These are phyloP conservation scores for Fagus crenata DNA, from an alignment of 306 rosid species.

Conservation along the genomic window DNA sequence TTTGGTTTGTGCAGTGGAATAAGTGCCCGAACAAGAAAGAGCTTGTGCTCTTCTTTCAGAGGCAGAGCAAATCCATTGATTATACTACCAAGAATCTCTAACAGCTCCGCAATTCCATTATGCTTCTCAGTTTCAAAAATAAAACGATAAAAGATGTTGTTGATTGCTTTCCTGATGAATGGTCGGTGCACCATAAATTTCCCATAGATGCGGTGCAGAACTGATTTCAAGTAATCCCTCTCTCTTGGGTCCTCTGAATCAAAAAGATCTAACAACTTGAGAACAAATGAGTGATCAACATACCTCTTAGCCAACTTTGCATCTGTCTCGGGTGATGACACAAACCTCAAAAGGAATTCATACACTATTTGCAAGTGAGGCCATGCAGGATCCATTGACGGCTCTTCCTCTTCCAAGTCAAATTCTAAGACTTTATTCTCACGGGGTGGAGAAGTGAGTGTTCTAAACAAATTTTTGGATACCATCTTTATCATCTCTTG, in stretches of 20 bases:
- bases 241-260: slow-evolving; percentile 98
- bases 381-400: slow-evolving; percentile 99
- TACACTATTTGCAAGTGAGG: slow-evolving; percentile 84
- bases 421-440: slow-evolving; percentile 79
- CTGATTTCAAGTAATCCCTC: slow-evolving; percentile 91
- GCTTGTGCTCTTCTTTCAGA: slow-evolving; percentile 94
- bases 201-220: slow-evolving; percentile 94
- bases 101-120: slow-evolving; percentile 89
- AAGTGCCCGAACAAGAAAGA: slow-evolving; percentile 88
- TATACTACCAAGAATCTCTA: slow-evolving; percentile 96
- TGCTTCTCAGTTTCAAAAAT: slow-evolving; percentile 96
- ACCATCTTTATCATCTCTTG: slow-evolving; percentile 82
- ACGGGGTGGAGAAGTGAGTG: slow-evolving; percentile 70
- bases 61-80: slow-evolving; percentile 97
- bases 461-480: slow-evolving; percentile 75
- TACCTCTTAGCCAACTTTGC: slow-evolving; percentile 95
- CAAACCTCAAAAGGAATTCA: slow-evolving; percentile 86
- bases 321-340: slow-evolving; percentile 89
- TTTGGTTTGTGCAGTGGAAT: slow-evolving; percentile 97
- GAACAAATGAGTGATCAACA: slow-evolving; percentile 90
- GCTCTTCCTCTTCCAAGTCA: slow-evolving; percentile 92
- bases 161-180: slow-evolving; percentile 90
- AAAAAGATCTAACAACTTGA: slow-evolving; percentile 81
- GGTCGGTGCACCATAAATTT: slow-evolving; percentile 98
- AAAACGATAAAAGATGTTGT: slow-evolving; percentile 82